phyloP scores from a whole-genome alignment of 2,329 filamentous ascomycete species.

The Sporothrix schenckii region DNA sequence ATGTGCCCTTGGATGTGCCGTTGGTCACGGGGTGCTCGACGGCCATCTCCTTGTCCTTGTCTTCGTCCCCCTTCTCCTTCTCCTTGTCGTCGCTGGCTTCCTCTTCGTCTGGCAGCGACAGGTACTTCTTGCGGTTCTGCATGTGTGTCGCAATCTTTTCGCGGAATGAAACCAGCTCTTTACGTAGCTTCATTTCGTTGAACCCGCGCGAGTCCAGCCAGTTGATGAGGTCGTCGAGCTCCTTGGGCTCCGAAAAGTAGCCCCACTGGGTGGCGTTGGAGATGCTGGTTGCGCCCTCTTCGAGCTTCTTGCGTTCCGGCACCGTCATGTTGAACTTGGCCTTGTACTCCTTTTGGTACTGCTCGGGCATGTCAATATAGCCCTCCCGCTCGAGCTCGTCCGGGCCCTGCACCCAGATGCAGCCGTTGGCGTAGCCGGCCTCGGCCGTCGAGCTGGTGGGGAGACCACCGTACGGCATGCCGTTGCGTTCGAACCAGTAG shows the following conservation, averaged over 20 bases:
- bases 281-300: slow-evolving; percentile 82
- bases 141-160: slow-evolving; percentile 78
- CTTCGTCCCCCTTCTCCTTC: slow-evolving; percentile 19
- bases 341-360: slow-evolving; percentile 74
- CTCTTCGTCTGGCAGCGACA: slow-evolving; percentile 53
- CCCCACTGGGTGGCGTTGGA: slow-evolving; percentile 83
- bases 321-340: slow-evolving; percentile 79
- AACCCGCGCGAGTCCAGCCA: slow-evolving; percentile 89
- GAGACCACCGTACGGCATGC: slow-evolving; percentile 91
- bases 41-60: background rate
- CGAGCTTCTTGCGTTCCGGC: slow-evolving; percentile 77
- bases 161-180: slow-evolving; percentile 77
- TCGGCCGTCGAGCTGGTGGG: slow-evolving; percentile 84
- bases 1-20: slow-evolving; percentile 39
- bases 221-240: slow-evolving; percentile 75
- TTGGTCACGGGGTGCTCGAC: background rate
- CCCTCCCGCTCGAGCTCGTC: slow-evolving; percentile 84
- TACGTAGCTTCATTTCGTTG: slow-evolving; percentile 83
- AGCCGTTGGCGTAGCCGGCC: slow-evolving; percentile 89
- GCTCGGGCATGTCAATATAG: slow-evolving; percentile 76
- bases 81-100: slow-evolving; percentile 36
- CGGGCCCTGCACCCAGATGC: slow-evolving; percentile 94
- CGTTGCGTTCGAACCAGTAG: slow-evolving; percentile 98
- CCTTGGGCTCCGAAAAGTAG: slow-evolving; percentile 79
- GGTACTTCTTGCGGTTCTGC: slow-evolving; percentile 75